Percentiles rank a stretch among this genome's conserved stretches.
These are phyloP conservation scores for Xylaria sp. DNA, from an alignment of 495 filamentous ascomycete genomes.

Conservation along the genomic window DNA sequence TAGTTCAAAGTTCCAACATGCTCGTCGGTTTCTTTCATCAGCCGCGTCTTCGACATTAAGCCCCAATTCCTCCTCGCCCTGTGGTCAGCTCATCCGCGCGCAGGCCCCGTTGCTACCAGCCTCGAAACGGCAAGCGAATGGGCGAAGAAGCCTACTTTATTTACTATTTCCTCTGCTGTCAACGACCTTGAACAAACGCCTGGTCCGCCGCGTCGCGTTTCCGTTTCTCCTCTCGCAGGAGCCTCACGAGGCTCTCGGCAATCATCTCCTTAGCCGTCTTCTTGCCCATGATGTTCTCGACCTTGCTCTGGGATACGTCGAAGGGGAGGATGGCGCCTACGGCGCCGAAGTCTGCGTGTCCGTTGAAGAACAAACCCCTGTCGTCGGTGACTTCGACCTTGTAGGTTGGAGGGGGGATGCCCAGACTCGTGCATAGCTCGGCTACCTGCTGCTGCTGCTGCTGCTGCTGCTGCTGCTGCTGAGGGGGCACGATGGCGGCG, in stretches of 20 bases:
- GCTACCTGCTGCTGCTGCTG: slow-evolving; percentile 16
- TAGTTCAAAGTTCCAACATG: not conserved
- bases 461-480: slow-evolving; percentile 22
- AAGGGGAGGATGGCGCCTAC: slow-evolving; percentile 28
- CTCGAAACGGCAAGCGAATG: not conserved
- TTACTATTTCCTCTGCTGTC: not conserved
- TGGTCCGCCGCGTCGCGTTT: slow-evolving; percentile 20
- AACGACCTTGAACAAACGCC: too few species aligned
- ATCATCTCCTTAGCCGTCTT: slow-evolving; percentile 40
- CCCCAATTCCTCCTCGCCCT: too few species aligned
- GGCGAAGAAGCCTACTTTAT: not conserved
- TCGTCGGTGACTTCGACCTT: slow-evolving; percentile 1
- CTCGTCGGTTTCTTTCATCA: not conserved
- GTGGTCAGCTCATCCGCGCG: not conserved
- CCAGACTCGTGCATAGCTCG: slow-evolving; percentile 34
- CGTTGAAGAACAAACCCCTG: slow-evolving; percentile 28
- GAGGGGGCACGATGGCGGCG: not conserved
- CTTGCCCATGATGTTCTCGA: slow-evolving; percentile 36
- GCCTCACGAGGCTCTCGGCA: slow-evolving; percentile 39
- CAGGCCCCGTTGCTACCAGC: not conserved
- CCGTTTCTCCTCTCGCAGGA: slow-evolving; percentile 31
- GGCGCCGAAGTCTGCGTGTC: slow-evolving; percentile 32
- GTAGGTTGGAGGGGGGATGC: slow-evolving; percentile 33
- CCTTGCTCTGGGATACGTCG: slow-evolving; percentile 28
- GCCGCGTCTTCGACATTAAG: not conserved